These are phyloP conservation scores for Metarhizium sp. DNA, from an alignment of 2,329 filamentous ascomycete genomes.

Conservation along the genomic window DNA sequence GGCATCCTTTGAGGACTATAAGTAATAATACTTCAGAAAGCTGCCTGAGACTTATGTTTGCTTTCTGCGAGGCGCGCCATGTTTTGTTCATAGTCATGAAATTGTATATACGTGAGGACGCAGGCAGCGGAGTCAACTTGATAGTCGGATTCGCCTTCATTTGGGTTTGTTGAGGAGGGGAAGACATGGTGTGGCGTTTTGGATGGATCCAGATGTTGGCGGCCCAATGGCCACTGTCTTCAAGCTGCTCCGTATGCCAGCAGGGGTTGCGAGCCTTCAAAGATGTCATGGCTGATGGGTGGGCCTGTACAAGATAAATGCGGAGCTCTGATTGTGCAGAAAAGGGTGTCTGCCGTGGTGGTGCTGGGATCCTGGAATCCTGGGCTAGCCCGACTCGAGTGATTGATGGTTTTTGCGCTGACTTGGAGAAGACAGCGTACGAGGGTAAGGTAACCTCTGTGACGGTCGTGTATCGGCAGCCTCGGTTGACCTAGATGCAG, in stretches of 20 bases:
- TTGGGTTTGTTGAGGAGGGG: conserved; percentile 1
- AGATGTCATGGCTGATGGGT: not conserved
- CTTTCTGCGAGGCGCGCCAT: not conserved
- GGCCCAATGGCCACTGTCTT: not conserved
- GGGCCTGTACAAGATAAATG: not conserved
- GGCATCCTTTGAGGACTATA: not conserved
- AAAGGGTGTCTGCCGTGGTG: not conserved
- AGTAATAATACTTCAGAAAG: no score
- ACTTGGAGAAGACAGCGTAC: not conserved
- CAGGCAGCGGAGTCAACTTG: not conserved
- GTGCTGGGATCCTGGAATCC: no score
- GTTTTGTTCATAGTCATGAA: not conserved
- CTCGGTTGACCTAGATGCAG: not conserved
- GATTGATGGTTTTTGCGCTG: not conserved
- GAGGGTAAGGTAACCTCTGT: not conserved
- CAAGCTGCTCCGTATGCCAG: not conserved
- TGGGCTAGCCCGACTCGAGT: no score
- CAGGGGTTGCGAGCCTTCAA: not conserved
- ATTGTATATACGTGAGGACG: no score
- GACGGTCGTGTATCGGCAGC: not conserved
- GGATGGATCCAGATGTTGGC: not conserved
- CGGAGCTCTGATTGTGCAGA: no score
- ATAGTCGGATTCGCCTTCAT: not conserved
- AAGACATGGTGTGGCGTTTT: not conserved
- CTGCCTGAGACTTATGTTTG: not conserved